Evolutionary conservation across 2,329 filamentous ascomycete species (phyloP).

Genomic region (Apiospora arundinis): DNA sequence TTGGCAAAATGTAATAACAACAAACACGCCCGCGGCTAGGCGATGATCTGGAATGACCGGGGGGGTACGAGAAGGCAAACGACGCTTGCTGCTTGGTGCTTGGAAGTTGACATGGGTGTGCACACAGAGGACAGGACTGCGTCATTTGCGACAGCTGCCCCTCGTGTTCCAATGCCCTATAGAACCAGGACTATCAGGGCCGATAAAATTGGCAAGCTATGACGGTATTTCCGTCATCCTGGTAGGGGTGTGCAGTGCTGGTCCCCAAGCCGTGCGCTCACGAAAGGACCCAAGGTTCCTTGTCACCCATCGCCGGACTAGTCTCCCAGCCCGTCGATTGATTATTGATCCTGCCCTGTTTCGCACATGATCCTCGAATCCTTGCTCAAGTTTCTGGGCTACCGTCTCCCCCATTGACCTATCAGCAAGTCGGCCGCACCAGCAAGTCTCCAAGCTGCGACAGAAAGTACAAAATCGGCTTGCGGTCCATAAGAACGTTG

Average conservation of each 20-base stretch:
- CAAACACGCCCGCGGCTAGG: slow-evolving; percentile 12
- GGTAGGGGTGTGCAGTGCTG: slow-evolving; percentile 7
- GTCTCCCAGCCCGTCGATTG: slow-evolving; percentile 13
- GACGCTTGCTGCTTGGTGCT: not conserved
- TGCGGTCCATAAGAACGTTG: slow-evolving; percentile 9
- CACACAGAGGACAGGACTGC: not conserved
- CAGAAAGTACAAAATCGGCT: not conserved
- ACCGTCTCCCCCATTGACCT: slow-evolving; percentile 23
- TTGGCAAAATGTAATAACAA: slow-evolving; percentile 10
- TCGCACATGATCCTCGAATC: slow-evolving; percentile 17
- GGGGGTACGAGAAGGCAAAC: slow-evolving; percentile 6
- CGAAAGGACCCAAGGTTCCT: slow-evolving; percentile 2
- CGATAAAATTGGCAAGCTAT: slow-evolving; percentile 9
- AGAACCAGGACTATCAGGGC: not conserved
- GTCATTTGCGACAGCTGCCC: slow-evolving; percentile 10
- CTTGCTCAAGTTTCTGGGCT: slow-evolving; percentile 17
- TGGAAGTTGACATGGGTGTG: slow-evolving; percentile 4
- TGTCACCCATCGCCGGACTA: slow-evolving; percentile 9
- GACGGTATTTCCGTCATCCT: slow-evolving; percentile 16
- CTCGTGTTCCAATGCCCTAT: slow-evolving; percentile 18
- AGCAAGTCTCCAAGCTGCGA: slow-evolving; percentile 7
- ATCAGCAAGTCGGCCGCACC: slow-evolving; percentile 24
- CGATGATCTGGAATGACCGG: slow-evolving; percentile 8
- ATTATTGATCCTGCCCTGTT: slow-evolving; percentile 18
- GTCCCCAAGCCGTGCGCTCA: slow-evolving; percentile 1